These are phyloP conservation scores for Sphagnum fallax DNA, from an alignment of 228 moss, liverwort and hornwort species.

Conservation along the genomic window DNA sequence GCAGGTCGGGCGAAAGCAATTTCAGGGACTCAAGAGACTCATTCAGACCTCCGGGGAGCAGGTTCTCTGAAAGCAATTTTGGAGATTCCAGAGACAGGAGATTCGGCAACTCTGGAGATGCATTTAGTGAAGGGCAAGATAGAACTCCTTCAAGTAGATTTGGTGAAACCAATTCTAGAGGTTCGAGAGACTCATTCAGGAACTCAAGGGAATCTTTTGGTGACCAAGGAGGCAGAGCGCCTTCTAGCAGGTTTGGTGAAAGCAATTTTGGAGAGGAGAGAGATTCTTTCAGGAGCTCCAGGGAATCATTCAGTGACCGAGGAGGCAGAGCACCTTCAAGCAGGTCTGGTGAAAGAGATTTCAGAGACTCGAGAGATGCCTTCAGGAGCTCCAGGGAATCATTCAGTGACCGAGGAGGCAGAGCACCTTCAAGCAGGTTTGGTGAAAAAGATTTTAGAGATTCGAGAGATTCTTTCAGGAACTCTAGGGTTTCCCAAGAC, in stretches of 20 bases:
- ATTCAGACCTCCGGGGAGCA: background rate
- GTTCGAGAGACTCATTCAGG: background rate
- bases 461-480: background rate
- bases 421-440: slow-evolving; percentile 10
- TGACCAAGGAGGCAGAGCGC: background rate
- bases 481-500: background rate
- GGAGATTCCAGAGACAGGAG: no score
- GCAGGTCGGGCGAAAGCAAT: slow-evolving; percentile 13
- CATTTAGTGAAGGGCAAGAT: slow-evolving; percentile 1
- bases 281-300: background rate
- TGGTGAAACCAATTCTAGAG: background rate
- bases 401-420: slow-evolving; percentile 9
- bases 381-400: background rate
- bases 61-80: background rate
- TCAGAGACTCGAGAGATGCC: background rate
- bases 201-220: background rate
- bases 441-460: background rate
- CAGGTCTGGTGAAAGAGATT: slow-evolving; percentile 12
- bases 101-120: background rate
- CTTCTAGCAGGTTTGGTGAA: background rate
- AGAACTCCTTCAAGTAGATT: background rate
- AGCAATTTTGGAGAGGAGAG: background rate
- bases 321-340: slow-evolving; percentile 19
- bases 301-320: background rate
- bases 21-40: background rate